Evolutionary conservation across 805 yeast species (phyloP).

Genomic region (Cyberlindnera sargentensis): DNA sequence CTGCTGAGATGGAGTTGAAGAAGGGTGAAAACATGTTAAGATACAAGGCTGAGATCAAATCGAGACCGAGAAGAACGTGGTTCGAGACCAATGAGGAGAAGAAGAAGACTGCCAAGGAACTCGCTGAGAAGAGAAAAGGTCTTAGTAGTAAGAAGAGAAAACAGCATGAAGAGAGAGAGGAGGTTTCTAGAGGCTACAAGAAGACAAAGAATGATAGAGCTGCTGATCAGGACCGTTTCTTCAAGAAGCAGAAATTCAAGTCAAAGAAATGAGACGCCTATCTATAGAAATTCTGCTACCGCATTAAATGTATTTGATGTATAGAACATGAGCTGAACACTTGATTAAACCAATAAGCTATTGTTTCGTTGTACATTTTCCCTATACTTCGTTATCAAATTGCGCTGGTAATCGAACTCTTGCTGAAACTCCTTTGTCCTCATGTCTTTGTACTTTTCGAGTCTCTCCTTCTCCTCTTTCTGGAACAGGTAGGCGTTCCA

Average conservation of each 20-base stretch:
- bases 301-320: too few species aligned
- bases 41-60: constrained; percentile 72
- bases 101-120: constrained; percentile 28
- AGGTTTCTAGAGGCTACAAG: constrained; percentile 51
- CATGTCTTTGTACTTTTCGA: not conserved
- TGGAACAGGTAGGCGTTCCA: too few species aligned
- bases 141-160: constrained; percentile 69
- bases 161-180: constrained; percentile 55
- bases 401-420: too few species aligned
- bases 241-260: constrained; percentile 19
- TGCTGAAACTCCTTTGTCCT: too few species aligned
- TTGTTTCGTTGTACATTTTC: too few species aligned
- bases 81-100: constrained; percentile 55
- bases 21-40: constrained; percentile 81
- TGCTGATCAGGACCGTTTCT: constrained; percentile 37
- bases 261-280: constrained; percentile 7
- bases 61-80: constrained; percentile 97
- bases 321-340: too few species aligned
- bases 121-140: constrained; percentile 27
- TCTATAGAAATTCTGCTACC: too few species aligned
- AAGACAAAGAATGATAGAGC: constrained; percentile 73
- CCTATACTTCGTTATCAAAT: too few species aligned
- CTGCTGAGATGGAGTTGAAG: constrained; percentile 85
- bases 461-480: not conserved
- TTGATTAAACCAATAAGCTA: too few species aligned